Base-by-base conservation (phyloP, 1,284 basidiomycete genomes). In the Chalciporus sp. region DNA sequence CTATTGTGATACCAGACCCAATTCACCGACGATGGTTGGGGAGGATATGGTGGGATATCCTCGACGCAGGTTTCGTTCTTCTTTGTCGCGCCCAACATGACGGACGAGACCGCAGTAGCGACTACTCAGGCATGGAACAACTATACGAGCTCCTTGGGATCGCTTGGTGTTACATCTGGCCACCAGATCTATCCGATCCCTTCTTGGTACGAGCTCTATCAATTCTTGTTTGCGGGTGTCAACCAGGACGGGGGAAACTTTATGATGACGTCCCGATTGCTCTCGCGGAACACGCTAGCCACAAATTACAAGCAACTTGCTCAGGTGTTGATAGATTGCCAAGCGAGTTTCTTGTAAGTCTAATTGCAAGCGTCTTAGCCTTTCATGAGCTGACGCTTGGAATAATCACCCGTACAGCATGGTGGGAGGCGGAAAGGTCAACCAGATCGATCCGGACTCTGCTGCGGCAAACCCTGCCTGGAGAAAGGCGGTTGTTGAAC, bases 391-490 rank as follows among this genome's bases (percentile, higher is more conserved):
- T 51, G 35, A 47, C 26, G 6, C 14, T 42, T 28, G 27, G n/a
- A n/a, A n/a, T n/a, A n/a, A n/a, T n/a, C n/a, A n/a, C 14, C 1
- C 19, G 3, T 41, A 31, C 27, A 77, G 74, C 41, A 61, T 66
- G 14, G 60, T 76, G 11, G 72, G 65, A 4, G 76, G 76, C 2
- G 76, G 78, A 4, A 72, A 68, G 14, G 76, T 77, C 8, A 66
- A 69, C 8, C 60, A 66, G 19, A 61, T 69, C 0, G 62, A 72
- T 49, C 67, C 75, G 0, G 65, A 69, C 41, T 73, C 74, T 7
- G 68, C 70, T 11, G 76, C 74, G 2, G 49, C 78, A 26, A 75
- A 78, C 56, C 76, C 77, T 5, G 72, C 70, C 14, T 79, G 77
- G 76, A 65, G 78, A 3, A 63, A 71, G 2, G 72, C 74, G 0